A percentile compares a stretch with the other conserved stretches of the same genome.
Conservation (phyloP, 108 stramenopile genomes). For the Aurantiochytrium sp. region DNA sequence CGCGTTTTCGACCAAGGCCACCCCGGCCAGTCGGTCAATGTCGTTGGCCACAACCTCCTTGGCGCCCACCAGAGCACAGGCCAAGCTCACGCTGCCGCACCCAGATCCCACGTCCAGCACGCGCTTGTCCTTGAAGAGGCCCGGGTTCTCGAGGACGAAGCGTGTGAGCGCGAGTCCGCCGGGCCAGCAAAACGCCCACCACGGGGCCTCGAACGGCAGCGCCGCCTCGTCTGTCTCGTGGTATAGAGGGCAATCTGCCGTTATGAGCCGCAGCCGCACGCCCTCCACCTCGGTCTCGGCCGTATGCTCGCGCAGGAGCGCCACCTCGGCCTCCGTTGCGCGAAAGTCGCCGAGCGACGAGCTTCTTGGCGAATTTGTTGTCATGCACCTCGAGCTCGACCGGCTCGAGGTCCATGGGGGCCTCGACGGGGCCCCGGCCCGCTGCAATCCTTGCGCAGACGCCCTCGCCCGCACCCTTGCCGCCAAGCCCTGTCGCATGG, state of each 20-base stretch:
- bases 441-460: too few relatives aligned
- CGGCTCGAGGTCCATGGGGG: too few relatives aligned
- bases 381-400: too few relatives aligned
- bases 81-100: constrained; percentile 9
- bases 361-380: too few relatives aligned
- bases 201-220: not conserved
- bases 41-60: not conserved
- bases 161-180: not conserved
- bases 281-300: not conserved
- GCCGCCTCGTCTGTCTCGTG: not conserved
- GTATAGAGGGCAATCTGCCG: not conserved
- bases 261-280: not conserved
- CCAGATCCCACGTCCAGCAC: constrained; percentile 6
- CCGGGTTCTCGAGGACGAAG: not conserved
- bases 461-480: too few relatives aligned
- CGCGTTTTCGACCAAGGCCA: not conserved
- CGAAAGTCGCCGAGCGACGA: too few relatives aligned
- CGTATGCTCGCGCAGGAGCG: not conserved
- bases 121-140: not conserved
- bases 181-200: constrained; percentile 30
- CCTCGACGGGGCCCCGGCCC: too few relatives aligned
- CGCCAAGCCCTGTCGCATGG: too few relatives aligned
- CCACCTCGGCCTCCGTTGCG: too few relatives aligned
- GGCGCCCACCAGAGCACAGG: not conserved
- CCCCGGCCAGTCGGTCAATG: not conserved